These are phyloP conservation scores for Termitomyces sp. DNA, from an alignment of 768 basidiomycete genomes.

Conservation along the genomic window DNA sequence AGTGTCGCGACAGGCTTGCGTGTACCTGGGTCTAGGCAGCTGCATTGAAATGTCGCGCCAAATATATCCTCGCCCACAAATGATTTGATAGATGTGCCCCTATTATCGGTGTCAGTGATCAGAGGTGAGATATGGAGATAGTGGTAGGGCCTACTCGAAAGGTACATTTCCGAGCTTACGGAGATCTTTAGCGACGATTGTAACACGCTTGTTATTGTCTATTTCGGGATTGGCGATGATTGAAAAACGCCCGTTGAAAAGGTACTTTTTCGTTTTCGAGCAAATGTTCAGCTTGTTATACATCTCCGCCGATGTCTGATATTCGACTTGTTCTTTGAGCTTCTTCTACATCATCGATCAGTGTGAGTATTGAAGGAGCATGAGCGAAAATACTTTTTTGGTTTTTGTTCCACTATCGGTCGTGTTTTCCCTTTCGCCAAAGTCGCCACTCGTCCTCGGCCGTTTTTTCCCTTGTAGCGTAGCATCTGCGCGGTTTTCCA, in stretches of 20 bases:
- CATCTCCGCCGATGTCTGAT: slow-evolving; percentile 24
- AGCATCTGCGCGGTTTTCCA: neutral
- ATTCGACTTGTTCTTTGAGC: slow-evolving; percentile 14
- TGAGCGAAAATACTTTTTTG: neutral
- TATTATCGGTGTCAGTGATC: neutral
- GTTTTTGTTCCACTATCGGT: neutral
- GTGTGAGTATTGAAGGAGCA: neutral
- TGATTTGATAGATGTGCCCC: neutral
- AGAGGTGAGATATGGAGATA: neutral
- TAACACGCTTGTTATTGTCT: slow-evolving; percentile 18
- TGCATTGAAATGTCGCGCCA: neutral
- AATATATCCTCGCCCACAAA: neutral
- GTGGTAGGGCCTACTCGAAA: slow-evolving; percentile 21
- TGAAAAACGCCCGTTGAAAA: slow-evolving; percentile 22
- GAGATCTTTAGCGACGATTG: slow-evolving; percentile 22
- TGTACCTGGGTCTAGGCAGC: neutral
- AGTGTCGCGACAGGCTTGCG: neutral
- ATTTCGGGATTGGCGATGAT: slow-evolving; percentile 22
- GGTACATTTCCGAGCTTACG: slow-evolving; percentile 22
- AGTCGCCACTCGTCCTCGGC: neutral
- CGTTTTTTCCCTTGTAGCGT: neutral
- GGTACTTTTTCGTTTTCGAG: slow-evolving; percentile 6
- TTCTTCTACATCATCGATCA: neutral
- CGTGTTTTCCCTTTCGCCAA: neutral
- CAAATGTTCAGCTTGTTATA: slow-evolving; percentile 18